Conservation (phyloP, 2,329 filamentous ascomycete species). For the Teratosphaeria gauchensis region DNA sequence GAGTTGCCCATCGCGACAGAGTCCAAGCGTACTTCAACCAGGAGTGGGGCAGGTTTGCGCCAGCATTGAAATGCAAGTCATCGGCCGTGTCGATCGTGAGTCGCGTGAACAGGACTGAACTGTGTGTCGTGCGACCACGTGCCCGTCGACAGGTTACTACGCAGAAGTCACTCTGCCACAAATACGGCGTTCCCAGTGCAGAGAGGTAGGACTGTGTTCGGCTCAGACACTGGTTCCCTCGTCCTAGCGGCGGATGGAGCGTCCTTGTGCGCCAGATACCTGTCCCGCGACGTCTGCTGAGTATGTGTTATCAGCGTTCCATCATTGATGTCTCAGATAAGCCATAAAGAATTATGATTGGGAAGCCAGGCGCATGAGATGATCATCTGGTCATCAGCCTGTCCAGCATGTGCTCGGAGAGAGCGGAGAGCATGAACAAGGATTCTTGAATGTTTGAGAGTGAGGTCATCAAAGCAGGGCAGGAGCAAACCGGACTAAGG, state of each 20-base stretch:
- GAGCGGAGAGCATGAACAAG: not conserved
- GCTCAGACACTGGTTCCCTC: not conserved
- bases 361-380: not conserved
- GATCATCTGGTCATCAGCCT: not conserved
- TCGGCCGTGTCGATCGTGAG: not conserved
- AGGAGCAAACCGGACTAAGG: not conserved
- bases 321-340: not conserved
- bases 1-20: constrained; percentile 36
- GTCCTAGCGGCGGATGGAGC: not conserved
- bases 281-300: not conserved
- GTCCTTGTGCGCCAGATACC: not conserved
- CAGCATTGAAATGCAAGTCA: not conserved
- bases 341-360: not conserved
- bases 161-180: not conserved
- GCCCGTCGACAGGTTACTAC: not conserved
- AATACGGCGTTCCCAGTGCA: not conserved
- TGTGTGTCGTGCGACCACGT: not conserved
- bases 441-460: not conserved
- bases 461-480: not conserved
- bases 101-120: not conserved
- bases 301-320: not conserved
- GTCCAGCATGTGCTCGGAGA: not conserved
- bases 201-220: not conserved
- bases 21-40: not conserved
- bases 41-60: not conserved